Percentiles rank a stretch among this genome's conserved stretches.
Evolutionary conservation across 495 filamentous ascomycete genomes (phyloP).

Genomic region (Penicillium macrosclerotiorum): DNA sequence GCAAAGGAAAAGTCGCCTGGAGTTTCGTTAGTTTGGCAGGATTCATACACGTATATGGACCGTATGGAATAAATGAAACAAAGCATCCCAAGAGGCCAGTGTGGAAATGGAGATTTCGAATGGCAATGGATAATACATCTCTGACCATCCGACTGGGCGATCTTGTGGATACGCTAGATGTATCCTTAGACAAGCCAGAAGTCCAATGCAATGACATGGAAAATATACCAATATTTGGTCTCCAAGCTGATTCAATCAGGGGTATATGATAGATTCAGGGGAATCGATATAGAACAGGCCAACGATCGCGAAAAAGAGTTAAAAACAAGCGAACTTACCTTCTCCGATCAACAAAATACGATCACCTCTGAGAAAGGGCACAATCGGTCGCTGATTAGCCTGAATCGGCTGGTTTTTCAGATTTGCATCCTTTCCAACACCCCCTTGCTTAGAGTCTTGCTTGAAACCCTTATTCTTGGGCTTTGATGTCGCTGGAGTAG

Average conservation of each 20-base stretch:
- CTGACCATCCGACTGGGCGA: no score
- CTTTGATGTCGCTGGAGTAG: neutral
- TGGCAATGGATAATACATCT: no score
- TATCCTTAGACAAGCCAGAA: no score
- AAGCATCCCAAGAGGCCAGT: no score
- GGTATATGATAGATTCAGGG: no score
- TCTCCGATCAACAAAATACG: conserved; percentile 85
- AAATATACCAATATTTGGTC: no score
- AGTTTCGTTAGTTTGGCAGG: conserved; percentile 12
- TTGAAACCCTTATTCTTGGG: conserved; percentile 5
- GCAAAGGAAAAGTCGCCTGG: conserved; percentile 85
- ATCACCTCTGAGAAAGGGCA: conserved; percentile 72
- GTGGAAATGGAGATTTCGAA: no score
- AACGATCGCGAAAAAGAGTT: neutral
- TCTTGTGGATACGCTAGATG: no score
- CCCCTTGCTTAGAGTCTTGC: neutral
- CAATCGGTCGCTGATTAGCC: conserved; percentile 49
- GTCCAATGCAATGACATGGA: no score
- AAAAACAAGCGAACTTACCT: conserved; percentile 43
- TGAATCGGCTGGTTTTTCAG: conserved; percentile 20
- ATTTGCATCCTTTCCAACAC: neutral
- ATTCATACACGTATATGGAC: neutral
- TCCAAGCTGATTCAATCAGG: no score
- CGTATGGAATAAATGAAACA: no score
- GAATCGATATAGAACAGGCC: no score